phyloP scores from a whole-genome alignment of 768 basidiomycete species.

The Multifurca ochricompacta region DNA sequence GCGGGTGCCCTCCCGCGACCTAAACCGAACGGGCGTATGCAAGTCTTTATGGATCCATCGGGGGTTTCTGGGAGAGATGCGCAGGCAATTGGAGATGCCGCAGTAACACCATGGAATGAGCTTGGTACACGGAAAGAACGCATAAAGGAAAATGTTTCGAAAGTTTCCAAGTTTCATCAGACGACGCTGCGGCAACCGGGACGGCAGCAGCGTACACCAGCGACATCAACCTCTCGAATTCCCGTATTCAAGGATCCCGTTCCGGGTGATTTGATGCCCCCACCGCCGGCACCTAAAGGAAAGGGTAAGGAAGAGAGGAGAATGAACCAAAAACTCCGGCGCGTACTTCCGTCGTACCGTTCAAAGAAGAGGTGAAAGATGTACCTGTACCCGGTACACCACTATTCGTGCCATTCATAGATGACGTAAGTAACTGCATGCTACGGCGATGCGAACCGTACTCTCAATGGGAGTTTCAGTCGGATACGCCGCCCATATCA shows the following conservation, averaged over 20 bases:
- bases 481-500: constrained; percentile 27
- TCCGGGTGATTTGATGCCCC: constrained; percentile 29
- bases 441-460: constrained; percentile 8
- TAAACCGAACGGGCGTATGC: constrained; percentile 49
- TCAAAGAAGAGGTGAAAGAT: constrained; percentile 24
- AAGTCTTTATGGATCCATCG: constrained; percentile 66
- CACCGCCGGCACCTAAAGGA: constrained; percentile 30
- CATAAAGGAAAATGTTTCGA: constrained; percentile 71
- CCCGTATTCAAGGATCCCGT: constrained; percentile 57
- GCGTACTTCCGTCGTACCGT: constrained; percentile 23
- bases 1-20: constrained; percentile 28
- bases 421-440: constrained; percentile 38
- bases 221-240: constrained; percentile 45
- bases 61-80: constrained; percentile 44
- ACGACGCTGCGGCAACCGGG: constrained; percentile 60
- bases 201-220: constrained; percentile 39
- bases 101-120: constrained; percentile 53
- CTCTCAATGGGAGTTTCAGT: constrained; percentile 25
- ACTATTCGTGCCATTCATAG: constrained; percentile 64
- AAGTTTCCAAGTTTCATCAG: constrained; percentile 59
- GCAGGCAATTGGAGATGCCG: constrained; percentile 30
- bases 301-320: constrained; percentile 26
- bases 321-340: constrained; percentile 31
- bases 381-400: constrained; percentile 42
- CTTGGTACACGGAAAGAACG: constrained; percentile 71